Percentiles rank a stretch among this genome's conserved stretches.
These are phyloP conservation scores for Helicosporidium sp. DNA, from an alignment of 139 green algal genomes.

Conservation along the genomic window DNA sequence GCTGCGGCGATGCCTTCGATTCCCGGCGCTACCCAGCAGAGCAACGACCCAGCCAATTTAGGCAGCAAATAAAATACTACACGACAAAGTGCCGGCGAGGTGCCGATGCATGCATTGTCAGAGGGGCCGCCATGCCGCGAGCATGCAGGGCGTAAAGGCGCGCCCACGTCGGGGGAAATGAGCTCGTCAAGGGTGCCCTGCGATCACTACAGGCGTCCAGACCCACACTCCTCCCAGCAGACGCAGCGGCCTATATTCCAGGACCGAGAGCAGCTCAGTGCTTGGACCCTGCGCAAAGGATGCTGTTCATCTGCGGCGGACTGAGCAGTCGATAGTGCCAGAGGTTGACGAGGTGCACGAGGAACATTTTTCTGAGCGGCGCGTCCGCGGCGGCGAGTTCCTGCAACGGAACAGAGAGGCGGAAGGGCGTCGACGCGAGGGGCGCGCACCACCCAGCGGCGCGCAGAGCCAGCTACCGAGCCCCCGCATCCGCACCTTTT, in stretches of 20 bases:
- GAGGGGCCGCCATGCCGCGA: background rate
- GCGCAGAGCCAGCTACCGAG: background rate
- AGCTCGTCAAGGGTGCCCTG: background rate
- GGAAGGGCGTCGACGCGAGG: slow-evolving; percentile 4
- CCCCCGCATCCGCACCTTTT: background rate
- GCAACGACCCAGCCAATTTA: background rate
- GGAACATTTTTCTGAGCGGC: too few species aligned
- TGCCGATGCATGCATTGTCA: background rate
- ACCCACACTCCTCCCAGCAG: background rate
- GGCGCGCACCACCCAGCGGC: background rate
- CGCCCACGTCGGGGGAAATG: background rate
- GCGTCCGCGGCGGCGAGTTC: too few species aligned
- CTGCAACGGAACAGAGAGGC: too few species aligned
- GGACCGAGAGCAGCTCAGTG: background rate
- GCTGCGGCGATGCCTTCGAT: too few species aligned
- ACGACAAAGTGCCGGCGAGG: background rate
- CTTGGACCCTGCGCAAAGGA: too few species aligned
- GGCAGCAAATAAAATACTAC: background rate
- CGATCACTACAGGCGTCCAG: background rate
- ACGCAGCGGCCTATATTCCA: background rate
- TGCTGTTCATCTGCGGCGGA: slow-evolving; percentile 6
- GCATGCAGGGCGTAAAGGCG: too few species aligned
- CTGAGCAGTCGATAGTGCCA: slow-evolving; percentile 13
- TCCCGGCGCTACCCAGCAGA: too few species aligned
- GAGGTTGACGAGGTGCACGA: slow-evolving; percentile 12